Evolutionary conservation across 257 asterid species (phyloP).

Genomic region (Nicotiana sylvestris): DNA sequence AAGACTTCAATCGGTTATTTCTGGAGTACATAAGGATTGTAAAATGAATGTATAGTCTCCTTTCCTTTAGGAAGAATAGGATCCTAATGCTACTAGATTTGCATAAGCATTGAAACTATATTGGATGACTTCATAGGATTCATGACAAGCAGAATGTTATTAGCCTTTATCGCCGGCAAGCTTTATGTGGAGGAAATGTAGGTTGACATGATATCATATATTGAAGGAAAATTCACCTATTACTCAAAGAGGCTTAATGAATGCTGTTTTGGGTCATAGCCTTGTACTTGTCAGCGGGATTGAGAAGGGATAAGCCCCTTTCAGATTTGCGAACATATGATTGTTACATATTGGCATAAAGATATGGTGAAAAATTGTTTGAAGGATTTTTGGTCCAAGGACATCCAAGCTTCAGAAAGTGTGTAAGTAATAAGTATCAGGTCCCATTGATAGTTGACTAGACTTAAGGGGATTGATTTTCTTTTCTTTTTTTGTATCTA

Average conservation of each 20-base stretch:
- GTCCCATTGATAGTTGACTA: neutral
- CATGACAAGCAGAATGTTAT: neutral
- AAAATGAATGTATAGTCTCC: neutral
- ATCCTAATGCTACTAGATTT: neutral
- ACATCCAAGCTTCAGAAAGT: neutral
- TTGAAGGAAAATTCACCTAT: neutral
- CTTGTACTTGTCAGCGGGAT: neutral
- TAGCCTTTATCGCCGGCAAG: neutral
- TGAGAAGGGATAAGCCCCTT: neutral
- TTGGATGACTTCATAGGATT: neutral
- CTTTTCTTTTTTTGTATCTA: neutral
- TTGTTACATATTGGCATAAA: neutral
- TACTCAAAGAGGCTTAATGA: neutral
- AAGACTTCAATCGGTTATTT: neutral
- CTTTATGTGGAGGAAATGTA: neutral
- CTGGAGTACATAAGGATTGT: neutral
- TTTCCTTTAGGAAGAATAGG: neutral
- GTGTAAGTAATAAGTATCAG: neutral
- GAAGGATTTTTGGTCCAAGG: neutral
- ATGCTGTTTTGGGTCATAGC: neutral
- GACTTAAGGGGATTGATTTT: neutral
- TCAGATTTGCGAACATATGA: neutral
- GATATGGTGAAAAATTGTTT: neutral
- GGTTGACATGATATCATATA: neutral
- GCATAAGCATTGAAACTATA: neutral